Percentiles rank a stretch among this genome's conserved stretches.
Conservation (phyloP, 2,329 filamentous ascomycete species). For the Byssothecium circinans region DNA sequence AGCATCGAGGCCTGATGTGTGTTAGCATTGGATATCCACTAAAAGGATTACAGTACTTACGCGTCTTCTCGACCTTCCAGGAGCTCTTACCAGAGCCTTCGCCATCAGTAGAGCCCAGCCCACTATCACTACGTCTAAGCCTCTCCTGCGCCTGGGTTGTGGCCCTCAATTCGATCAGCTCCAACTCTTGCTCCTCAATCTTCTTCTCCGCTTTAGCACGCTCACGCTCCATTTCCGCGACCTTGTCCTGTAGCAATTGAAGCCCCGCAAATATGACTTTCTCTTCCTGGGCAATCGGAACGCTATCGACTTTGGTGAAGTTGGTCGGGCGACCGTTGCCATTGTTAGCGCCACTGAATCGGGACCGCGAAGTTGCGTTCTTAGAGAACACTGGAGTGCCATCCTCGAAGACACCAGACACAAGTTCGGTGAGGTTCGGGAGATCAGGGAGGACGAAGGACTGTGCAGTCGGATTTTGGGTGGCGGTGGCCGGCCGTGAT, state of each 20-base stretch:
- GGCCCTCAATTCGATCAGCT: conserved; percentile 55
- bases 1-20: conserved; percentile 56
- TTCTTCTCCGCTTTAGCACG: conserved; percentile 55
- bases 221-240: conserved; percentile 58
- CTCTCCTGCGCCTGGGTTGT: conserved; percentile 49
- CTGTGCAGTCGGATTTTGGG: conserved; percentile 55
- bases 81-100: conserved; percentile 46
- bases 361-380: conserved; percentile 53
- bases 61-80: conserved; percentile 56
- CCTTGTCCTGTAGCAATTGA: conserved; percentile 60
- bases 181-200: conserved; percentile 55
- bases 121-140: conserved; percentile 50
- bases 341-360: conserved; percentile 55
- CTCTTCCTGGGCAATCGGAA: conserved; percentile 63
- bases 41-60: conserved; percentile 48
- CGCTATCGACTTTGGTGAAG: conserved; percentile 54
- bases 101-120: conserved; percentile 50
- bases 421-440: conserved; percentile 62
- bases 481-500: conserved; percentile 47
- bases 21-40: conserved; percentile 13
- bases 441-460: conserved; percentile 65
- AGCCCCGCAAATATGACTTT: conserved; percentile 65
- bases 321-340: conserved; percentile 31
- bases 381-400: conserved; percentile 60
- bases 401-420: conserved; percentile 61